Percentiles rank a stretch among this genome's conserved stretches.
phyloP scores from a whole-genome alignment of 768 basidiomycete species.

The Psilocybe cubensis region DNA sequence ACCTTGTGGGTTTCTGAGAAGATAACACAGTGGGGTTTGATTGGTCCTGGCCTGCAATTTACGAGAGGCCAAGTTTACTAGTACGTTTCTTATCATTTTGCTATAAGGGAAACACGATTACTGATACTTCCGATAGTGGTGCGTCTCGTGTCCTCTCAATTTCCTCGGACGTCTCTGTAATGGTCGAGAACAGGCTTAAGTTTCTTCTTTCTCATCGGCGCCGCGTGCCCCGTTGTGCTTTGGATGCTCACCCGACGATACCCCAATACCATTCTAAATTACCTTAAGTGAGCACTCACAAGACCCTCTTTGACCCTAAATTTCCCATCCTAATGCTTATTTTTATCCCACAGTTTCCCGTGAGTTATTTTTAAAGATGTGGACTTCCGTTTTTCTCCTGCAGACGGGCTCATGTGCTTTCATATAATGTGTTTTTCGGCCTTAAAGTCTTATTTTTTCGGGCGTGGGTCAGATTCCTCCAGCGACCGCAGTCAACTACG shows the following conservation, averaged over 20 bases:
- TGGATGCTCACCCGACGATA: constrained; percentile 67
- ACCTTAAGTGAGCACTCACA: constrained; percentile 59
- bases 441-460: constrained; percentile 62
- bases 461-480: constrained; percentile 77
- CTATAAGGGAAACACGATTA: neutral
- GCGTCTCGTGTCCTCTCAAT: constrained; percentile 6
- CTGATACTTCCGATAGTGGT: constrained; percentile 22
- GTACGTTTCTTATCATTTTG: constrained; percentile 36
- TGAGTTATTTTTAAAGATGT: constrained; percentile 27
- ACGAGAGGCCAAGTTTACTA: constrained; percentile 60
- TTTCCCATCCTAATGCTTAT: constrained; percentile 7
- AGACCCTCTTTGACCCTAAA: neutral
- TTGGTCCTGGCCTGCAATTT: constrained; percentile 66
- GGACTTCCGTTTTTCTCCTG: neutral
- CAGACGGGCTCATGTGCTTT: constrained; percentile 2
- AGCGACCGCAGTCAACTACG: constrained; percentile 83
- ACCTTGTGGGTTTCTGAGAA: neutral
- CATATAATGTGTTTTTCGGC: neutral
- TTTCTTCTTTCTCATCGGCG: constrained; percentile 78
- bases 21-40: constrained; percentile 56
- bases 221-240: constrained; percentile 61
- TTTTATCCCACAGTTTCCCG: constrained; percentile 44
- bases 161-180: neutral
- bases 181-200: constrained; percentile 44
- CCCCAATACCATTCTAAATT: constrained; percentile 65